A percentile compares a stretch with the other conserved stretches of the same genome.
Evolutionary conservation across 75 land plant genomes (phyloP).

Genomic region (Selaginella moellendorffii): DNA sequence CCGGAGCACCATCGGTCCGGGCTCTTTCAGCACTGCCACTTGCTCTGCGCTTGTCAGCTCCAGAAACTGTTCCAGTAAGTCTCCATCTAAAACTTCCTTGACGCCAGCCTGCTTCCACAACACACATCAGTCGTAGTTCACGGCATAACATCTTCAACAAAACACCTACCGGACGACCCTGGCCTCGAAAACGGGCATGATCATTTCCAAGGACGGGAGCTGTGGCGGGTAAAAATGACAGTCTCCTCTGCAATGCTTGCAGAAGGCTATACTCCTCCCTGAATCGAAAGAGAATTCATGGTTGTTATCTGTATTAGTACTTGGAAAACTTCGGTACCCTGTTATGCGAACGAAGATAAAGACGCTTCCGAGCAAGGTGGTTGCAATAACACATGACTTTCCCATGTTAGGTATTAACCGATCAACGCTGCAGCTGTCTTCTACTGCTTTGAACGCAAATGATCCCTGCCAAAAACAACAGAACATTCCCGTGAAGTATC

Average conservation of each 20-base stretch:
- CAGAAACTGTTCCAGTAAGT: constrained; percentile 80
- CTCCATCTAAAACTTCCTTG: constrained; percentile 76
- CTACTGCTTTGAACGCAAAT: not conserved
- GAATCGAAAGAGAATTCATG: not conserved
- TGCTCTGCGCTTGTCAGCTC: constrained; percentile 82
- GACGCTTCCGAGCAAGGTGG: not conserved
- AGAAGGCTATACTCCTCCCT: constrained; percentile 3
- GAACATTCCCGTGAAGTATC: not conserved
- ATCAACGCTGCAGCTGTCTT: constrained; percentile 1
- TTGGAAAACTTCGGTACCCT: not conserved
- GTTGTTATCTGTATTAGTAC: not conserved
- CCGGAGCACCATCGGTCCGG: not conserved
- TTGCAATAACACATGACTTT: not conserved
- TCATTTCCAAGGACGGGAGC: constrained; percentile 2
- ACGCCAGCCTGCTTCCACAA: constrained; percentile 43
- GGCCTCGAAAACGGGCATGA: constrained; percentile 1
- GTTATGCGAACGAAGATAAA: constrained; percentile 4
- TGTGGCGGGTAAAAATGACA: not conserved
- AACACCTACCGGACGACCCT: not conserved
- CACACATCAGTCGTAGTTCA: too few species aligned
- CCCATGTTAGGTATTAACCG: not conserved
- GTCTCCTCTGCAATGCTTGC: not conserved
- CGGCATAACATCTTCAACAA: not conserved
- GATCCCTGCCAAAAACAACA: constrained; percentile 7
- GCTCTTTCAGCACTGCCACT: constrained; percentile 39